A percentile compares a stretch with the other conserved stretches of the same genome.
Conservation (phyloP, 139 green algal genomes). For the Chlamydomonas sp. region DNA sequence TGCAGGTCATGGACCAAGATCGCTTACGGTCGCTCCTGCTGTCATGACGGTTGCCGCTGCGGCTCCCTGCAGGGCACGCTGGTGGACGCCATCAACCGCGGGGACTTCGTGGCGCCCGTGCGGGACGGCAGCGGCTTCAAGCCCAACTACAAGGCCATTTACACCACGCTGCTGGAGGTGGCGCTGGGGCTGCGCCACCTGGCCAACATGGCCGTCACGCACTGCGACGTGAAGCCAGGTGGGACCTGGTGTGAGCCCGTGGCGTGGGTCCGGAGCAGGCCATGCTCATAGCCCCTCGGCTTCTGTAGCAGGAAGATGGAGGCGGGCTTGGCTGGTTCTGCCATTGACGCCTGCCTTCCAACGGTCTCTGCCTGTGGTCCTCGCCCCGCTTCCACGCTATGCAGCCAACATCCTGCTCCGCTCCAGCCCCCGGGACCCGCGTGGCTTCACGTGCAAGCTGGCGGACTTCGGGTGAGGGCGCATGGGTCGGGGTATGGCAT, state of each 20-base stretch:
- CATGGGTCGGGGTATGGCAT: background rate
- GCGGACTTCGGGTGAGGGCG: constrained; percentile 66
- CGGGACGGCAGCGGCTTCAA: constrained; percentile 37
- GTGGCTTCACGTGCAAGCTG: constrained; percentile 71
- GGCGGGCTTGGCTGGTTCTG: too few species aligned
- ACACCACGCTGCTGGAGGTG: constrained; percentile 59
- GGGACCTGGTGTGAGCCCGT: too few species aligned
- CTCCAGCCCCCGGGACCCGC: constrained; percentile 25
- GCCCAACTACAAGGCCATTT: constrained; percentile 45
- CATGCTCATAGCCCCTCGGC: too few species aligned
- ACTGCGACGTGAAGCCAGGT: constrained; percentile 39
- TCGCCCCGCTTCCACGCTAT: too few species aligned
- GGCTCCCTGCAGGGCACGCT: constrained; percentile 16
- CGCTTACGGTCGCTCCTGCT: background rate
- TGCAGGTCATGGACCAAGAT: background rate
- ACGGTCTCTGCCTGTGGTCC: too few species aligned
- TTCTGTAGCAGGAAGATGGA: too few species aligned
- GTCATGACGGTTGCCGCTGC: background rate
- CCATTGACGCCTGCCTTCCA: too few species aligned
- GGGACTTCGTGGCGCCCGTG: constrained; percentile 20
- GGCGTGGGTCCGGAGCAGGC: too few species aligned
- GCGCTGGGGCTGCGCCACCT: constrained; percentile 59
- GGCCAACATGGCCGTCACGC: constrained; percentile 46
- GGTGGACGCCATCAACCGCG: constrained; percentile 36
- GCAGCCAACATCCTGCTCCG: constrained; percentile 35